Evolutionary conservation across 768 basidiomycete species (phyloP).

Genomic region (Auriscalpium microsporum): DNA sequence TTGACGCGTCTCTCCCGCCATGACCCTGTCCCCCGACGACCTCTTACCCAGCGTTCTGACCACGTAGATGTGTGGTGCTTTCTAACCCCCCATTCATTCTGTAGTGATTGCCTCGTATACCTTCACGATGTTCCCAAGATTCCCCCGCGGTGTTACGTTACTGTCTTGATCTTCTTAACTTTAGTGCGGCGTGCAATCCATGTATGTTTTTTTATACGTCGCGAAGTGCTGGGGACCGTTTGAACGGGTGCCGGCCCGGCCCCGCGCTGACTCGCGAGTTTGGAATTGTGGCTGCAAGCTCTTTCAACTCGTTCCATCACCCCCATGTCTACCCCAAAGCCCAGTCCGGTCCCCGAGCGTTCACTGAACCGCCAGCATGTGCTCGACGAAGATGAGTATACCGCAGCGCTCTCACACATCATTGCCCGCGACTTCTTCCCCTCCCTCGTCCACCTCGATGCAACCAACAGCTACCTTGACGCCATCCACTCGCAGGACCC

Average conservation of each 20-base stretch:
- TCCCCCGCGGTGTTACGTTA: conserved; percentile 3
- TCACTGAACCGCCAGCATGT: conserved; percentile 68
- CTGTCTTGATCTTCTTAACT: background rate
- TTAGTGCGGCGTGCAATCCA: background rate
- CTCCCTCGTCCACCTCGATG: conserved; percentile 80
- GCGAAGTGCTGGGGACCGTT: background rate
- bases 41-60: background rate
- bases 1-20: background rate
- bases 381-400: conserved; percentile 93
- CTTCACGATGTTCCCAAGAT: background rate
- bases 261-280: background rate
- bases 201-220: background rate
- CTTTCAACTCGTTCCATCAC: conserved; percentile 1
- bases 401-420: conserved; percentile 79
- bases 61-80: background rate
- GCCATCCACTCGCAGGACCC: conserved; percentile 73
- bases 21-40: background rate
- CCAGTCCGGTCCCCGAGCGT: conserved; percentile 28
- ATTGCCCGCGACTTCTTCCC: conserved; percentile 99
- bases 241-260: background rate
- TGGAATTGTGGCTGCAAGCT: conserved; percentile 12
- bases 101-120: conserved; percentile 2
- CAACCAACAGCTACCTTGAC: conserved; percentile 79
- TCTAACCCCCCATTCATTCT: background rate
- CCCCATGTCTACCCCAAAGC: conserved; percentile 26